Conservation (phyloP, 129 eudicot species). For the Chrysanthemum makinoi region DNA sequence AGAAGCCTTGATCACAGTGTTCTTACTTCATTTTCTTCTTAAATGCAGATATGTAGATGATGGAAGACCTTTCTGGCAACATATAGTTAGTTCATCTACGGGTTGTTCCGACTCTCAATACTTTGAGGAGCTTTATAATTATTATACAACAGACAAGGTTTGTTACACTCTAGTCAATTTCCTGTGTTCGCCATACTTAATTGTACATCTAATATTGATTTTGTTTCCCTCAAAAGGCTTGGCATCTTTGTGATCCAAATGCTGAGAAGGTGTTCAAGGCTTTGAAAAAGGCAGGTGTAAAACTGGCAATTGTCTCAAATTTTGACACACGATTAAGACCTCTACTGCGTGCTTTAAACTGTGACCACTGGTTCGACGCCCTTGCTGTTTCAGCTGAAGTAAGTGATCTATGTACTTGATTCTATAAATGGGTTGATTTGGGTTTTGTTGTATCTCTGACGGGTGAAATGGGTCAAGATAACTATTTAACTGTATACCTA, state of each 20-base stretch:
- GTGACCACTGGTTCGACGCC: constrained; percentile 99
- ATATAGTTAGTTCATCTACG: constrained; percentile 92
- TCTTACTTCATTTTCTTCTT: constrained; percentile 13
- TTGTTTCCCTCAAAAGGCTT: constrained; percentile 50
- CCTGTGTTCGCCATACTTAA: neutral
- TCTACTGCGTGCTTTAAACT: constrained; percentile 70
- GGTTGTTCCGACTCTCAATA: constrained; percentile 95
- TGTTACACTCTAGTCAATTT: constrained; percentile 1
- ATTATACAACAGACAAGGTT: constrained; percentile 94
- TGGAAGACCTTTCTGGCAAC: constrained; percentile 98
- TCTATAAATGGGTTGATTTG: too few species aligned
- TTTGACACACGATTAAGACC: constrained; percentile 94
- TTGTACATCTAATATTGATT: neutral
- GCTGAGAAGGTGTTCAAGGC: constrained; percentile 85
- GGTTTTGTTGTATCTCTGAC: too few species aligned
- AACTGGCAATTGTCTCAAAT: constrained; percentile 87
- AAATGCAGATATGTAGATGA: constrained; percentile 83
- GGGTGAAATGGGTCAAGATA: too few species aligned
- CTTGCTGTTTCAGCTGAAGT: constrained; percentile 99
- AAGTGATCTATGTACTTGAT: constrained; percentile 25
- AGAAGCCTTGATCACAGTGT: neutral
- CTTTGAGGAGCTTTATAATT: constrained; percentile 95
- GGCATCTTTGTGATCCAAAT: constrained; percentile 95
- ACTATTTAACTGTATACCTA: too few species aligned
- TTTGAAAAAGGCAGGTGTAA: constrained; percentile 76